Percentiles rank a stretch among this genome's conserved stretches.
phyloP scores from a whole-genome alignment of 2,329 filamentous ascomycete genomes.

The Pezicula rhizophila region DNA sequence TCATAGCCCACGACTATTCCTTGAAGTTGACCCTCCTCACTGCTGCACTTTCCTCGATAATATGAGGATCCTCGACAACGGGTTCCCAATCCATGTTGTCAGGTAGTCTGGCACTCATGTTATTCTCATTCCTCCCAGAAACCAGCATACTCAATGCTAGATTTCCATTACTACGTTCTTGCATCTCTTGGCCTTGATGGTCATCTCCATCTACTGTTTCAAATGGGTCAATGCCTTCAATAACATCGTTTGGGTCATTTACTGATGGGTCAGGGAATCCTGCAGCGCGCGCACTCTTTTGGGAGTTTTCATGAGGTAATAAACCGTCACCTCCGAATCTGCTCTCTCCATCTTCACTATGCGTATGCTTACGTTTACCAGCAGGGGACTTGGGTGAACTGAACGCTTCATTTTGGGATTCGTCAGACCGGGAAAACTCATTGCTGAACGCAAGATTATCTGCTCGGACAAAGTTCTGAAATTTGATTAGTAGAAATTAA shows the following conservation, averaged over 20 bases:
- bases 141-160: constrained; percentile 15
- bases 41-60: constrained; percentile 17
- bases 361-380: constrained; percentile 5
- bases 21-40: constrained; percentile 20
- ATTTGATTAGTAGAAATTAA: constrained; percentile 1
- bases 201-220: constrained; percentile 1
- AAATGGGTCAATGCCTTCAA: constrained; percentile 21
- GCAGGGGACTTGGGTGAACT: constrained; percentile 1
- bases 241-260: constrained; percentile 9
- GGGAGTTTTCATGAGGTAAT: neutral
- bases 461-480: constrained; percentile 13
- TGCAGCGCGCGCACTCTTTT: constrained; percentile 13
- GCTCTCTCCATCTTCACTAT: neutral
- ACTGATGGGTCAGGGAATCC: constrained; percentile 17
- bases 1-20: constrained; percentile 2
- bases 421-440: neutral
- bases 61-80: constrained; percentile 17
- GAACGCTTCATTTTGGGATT: neutral
- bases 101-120: neutral
- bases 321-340: neutral
- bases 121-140: neutral
- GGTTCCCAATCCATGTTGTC: constrained; percentile 26
- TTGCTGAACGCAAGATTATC: constrained; percentile 4
- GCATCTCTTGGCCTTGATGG: constrained; percentile 20
- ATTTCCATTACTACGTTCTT: constrained; percentile 18